Conservation (phyloP, 805 yeast genomes). For the Sugiyamaella boreocaroliniensis region DNA sequence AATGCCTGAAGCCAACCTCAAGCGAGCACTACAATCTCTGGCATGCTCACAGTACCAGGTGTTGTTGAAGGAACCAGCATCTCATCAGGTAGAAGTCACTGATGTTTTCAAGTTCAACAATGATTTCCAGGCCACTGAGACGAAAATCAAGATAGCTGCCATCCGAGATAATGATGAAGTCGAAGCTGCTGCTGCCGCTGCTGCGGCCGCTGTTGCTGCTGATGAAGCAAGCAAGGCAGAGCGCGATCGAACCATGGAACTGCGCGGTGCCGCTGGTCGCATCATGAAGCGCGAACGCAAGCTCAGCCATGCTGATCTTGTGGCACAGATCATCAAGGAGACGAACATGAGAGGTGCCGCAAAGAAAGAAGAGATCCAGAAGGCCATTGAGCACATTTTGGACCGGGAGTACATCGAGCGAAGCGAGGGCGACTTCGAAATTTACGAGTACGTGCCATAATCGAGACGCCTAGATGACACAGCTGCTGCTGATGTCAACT, state of each 20-base stretch:
- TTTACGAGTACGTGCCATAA: conserved; percentile 7
- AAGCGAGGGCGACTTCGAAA: conserved; percentile 6
- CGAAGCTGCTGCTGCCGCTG: conserved; percentile 1
- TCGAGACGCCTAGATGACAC: no score
- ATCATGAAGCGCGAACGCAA: conserved; percentile 27
- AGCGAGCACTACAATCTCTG: conserved; percentile 24
- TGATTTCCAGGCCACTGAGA: conserved; percentile 19
- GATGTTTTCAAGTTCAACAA: conserved; percentile 24
- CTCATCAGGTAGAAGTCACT: conserved; percentile 14
- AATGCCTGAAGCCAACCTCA: conserved; percentile 17
- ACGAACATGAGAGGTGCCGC: conserved; percentile 28
- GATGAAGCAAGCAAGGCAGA: conserved; percentile 13
- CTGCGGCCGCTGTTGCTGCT: conserved; percentile 13
- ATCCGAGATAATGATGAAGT: conserved; percentile 4
- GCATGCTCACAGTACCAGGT: conserved; percentile 23
- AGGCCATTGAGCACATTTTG: conserved; percentile 26
- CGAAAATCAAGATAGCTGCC: conserved; percentile 22
- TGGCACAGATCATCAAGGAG: conserved; percentile 23
- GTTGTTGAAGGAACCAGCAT: conserved; percentile 19
- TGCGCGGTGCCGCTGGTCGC: conserved; percentile 30
- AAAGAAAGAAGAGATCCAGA: conserved; percentile 26
- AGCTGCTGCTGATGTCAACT: no score
- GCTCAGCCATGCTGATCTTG: conserved; percentile 25
- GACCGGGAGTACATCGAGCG: conserved; percentile 26
- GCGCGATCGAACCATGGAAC: conserved; percentile 29